Evolutionary conservation across 2,329 filamentous ascomycete genomes (phyloP).

Genomic region (Didymellaceae sp.): DNA sequence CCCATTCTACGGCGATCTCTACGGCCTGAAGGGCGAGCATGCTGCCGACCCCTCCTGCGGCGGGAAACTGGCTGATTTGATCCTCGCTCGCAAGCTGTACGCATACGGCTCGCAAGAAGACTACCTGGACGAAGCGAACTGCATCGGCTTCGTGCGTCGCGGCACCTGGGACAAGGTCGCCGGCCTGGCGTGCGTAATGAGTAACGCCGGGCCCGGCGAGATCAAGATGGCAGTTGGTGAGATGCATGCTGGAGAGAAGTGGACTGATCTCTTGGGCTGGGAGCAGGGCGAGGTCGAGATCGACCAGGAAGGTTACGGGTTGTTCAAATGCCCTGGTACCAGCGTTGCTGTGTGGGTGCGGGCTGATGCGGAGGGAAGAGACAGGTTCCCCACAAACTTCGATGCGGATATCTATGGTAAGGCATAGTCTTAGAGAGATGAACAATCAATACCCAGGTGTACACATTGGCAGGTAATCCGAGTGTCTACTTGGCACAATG

Average conservation of each 20-base stretch:
- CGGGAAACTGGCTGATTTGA: conserved; percentile 63
- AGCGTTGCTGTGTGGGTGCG: conserved; percentile 70
- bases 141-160: conserved; percentile 65
- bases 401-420: conserved; percentile 46
- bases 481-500: no score
- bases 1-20: conserved; percentile 74
- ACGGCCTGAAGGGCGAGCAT: conserved; percentile 65
- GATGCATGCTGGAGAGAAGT: conserved; percentile 64
- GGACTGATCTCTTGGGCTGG: conserved; percentile 68
- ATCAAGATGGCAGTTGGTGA: conserved; percentile 69
- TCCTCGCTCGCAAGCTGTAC: conserved; percentile 68
- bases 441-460: no score
- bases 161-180: conserved; percentile 61
- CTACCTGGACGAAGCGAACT: conserved; percentile 67
- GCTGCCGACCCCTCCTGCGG: conserved; percentile 61
- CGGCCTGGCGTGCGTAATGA: conserved; percentile 60
- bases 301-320: conserved; percentile 64
- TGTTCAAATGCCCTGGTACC: conserved; percentile 57
- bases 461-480: no score
- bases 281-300: conserved; percentile 63
- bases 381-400: conserved; percentile 44
- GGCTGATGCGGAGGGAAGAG: conserved; percentile 57
- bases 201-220: conserved; percentile 47
- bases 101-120: conserved; percentile 70
- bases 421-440: neutral